Conservation (phyloP, 2,329 filamentous ascomycete species). For the Parastagonospora nodorum region DNA sequence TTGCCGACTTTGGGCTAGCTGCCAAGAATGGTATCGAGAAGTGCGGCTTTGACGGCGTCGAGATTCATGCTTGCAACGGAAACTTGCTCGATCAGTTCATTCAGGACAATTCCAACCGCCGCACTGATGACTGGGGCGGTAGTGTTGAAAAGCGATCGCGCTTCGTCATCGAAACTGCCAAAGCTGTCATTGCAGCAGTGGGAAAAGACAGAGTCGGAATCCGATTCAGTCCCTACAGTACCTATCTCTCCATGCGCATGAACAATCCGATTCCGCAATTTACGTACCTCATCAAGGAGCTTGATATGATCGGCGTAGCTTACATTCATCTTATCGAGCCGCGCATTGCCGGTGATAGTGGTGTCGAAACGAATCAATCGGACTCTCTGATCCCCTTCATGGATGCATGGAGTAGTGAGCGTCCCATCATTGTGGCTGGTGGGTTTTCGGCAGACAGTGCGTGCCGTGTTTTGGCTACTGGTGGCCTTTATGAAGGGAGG, state of each 20-base stretch:
- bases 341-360: constrained; percentile 51
- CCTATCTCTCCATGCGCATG: constrained; percentile 69
- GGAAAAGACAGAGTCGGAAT: constrained; percentile 62
- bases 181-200: constrained; percentile 54
- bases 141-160: constrained; percentile 56
- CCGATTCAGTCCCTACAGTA: constrained; percentile 64
- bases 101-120: constrained; percentile 60
- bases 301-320: constrained; percentile 58
- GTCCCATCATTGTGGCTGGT: constrained; percentile 47
- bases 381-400: constrained; percentile 5
- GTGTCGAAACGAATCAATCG: constrained; percentile 29
- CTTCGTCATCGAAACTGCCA: constrained; percentile 58
- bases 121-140: constrained; percentile 56
- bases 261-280: constrained; percentile 61
- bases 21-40: constrained; percentile 49
- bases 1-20: constrained; percentile 45
- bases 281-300: constrained; percentile 50
- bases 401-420: constrained; percentile 10
- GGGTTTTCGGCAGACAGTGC: constrained; percentile 45
- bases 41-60: constrained; percentile 66
- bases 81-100: constrained; percentile 72
- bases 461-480: constrained; percentile 21
- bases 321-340: constrained; percentile 58
- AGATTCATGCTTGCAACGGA: constrained; percentile 62
- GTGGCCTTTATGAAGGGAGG: constrained; percentile 38